Conservation (phyloP, 2,329 filamentous ascomycete species). For the Ceratocystis ficicola region DNA sequence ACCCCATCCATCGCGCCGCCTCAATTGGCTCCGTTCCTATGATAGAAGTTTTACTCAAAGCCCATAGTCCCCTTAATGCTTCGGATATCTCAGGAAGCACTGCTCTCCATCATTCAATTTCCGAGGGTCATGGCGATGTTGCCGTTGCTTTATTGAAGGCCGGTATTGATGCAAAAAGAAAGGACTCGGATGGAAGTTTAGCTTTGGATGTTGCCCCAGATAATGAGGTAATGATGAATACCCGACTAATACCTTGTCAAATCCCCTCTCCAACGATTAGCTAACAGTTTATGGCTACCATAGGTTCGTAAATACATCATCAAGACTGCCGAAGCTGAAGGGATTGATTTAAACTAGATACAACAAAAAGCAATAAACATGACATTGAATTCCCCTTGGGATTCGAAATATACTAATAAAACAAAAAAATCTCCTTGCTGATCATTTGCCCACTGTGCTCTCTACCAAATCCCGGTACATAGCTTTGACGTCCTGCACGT, state of each 20-base stretch:
- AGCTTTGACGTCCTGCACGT: conserved; percentile 85
- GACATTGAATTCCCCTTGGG: not conserved
- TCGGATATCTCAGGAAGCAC: conserved; percentile 75
- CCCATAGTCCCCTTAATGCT: conserved; percentile 69
- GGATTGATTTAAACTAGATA: conserved; percentile 48
- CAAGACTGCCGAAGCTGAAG: conserved; percentile 69
- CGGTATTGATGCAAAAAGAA: conserved; percentile 71
- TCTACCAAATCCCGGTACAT: conserved; percentile 93
- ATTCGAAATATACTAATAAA: not conserved
- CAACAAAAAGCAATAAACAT: not conserved
- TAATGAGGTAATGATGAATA: conserved; percentile 48
- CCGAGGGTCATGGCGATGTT: conserved; percentile 68
- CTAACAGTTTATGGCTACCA: not conserved
- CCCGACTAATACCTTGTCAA: not conserved
- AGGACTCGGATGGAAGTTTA: conserved; percentile 55
- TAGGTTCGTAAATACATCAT: conserved; percentile 67
- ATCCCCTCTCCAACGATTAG: not conserved
- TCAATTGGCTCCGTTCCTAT: conserved; percentile 84
- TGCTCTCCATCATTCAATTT: conserved; percentile 75
- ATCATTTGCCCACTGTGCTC: conserved; percentile 45
- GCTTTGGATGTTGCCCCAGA: conserved; percentile 79
- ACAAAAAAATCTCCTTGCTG: not conserved
- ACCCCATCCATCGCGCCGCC: conserved; percentile 81
- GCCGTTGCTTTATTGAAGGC: conserved; percentile 72
- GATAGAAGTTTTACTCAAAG: conserved; percentile 63